Percentiles rank a stretch among this genome's conserved stretches.
These are phyloP conservation scores for Auricularia cornea DNA, from an alignment of 768 basidiomycete species.

Conservation along the genomic window DNA sequence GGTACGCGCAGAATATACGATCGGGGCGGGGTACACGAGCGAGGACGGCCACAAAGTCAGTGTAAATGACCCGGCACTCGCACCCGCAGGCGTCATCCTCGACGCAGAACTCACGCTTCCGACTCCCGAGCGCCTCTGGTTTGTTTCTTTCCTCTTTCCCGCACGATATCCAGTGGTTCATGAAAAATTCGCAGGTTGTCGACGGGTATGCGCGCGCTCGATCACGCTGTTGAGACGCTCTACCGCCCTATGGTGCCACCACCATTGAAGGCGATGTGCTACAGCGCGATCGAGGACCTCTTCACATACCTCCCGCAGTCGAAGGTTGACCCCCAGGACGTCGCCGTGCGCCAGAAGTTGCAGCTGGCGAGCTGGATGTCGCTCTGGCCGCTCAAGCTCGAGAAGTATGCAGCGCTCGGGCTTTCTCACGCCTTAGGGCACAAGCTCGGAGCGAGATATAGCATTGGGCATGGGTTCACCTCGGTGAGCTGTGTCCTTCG, in stretches of 20 bases:
- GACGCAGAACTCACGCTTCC: conserved; percentile 66
- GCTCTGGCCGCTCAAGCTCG: conserved; percentile 55
- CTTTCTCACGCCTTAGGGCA: conserved; percentile 72
- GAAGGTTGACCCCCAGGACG: conserved; percentile 46
- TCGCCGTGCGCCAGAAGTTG: conserved; percentile 58
- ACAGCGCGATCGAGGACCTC: conserved; percentile 59
- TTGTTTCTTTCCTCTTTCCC: conserved; percentile 12
- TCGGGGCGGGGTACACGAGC: conserved; percentile 62
- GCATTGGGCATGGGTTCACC: conserved; percentile 76
- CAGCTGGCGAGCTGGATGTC: conserved; percentile 78
- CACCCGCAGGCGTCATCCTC: conserved; percentile 65
- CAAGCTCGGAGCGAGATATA: conserved; percentile 61
- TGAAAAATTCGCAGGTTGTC: conserved; percentile 45
- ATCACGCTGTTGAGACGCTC: conserved; percentile 67
- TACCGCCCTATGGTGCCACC: conserved; percentile 48
- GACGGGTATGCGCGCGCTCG: conserved; percentile 68
- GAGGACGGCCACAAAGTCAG: conserved; percentile 59
- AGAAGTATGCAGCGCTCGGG: conserved; percentile 56
- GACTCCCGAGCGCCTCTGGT: conserved; percentile 74
- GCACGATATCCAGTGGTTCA: neutral
- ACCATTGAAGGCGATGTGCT: conserved; percentile 56
- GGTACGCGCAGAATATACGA: conserved; percentile 26
- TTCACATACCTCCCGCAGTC: conserved; percentile 65
- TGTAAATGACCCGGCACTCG: conserved; percentile 47
- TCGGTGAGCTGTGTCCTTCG: conserved; percentile 36